Evolutionary conservation across 2,329 filamentous ascomycete genomes (phyloP).

Genomic region (Diaporthe ilicicola): DNA sequence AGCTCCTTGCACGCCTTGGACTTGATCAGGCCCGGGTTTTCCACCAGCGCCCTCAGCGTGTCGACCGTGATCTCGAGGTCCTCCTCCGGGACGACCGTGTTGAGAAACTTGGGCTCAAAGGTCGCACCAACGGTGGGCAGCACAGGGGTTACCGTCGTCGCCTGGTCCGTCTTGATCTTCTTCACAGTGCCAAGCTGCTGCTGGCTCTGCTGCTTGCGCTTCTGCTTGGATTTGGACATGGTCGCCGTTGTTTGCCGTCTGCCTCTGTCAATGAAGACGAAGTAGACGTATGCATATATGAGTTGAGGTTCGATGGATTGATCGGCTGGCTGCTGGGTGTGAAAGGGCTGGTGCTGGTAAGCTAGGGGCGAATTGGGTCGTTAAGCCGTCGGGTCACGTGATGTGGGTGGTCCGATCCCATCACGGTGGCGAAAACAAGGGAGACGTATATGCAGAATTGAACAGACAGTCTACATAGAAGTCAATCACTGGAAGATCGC

Average conservation of each 20-base stretch:
- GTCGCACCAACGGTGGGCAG: conserved; percentile 15
- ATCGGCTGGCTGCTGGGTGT: neutral
- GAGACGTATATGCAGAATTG: neutral
- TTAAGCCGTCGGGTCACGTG: neutral
- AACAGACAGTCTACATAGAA: neutral
- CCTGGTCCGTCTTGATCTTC: conserved; percentile 25
- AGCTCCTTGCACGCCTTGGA: conserved; percentile 73
- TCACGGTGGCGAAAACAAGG: neutral
- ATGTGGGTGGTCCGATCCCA: neutral
- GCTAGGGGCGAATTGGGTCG: neutral
- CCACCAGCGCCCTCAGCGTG: conserved; percentile 26
- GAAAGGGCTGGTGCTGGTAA: neutral
- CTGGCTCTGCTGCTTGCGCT: conserved; percentile 30
- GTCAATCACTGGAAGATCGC: neutral
- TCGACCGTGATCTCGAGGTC: conserved; percentile 34
- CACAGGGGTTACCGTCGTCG: neutral
- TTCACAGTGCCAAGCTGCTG: conserved; percentile 27
- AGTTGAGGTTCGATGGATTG: neutral
- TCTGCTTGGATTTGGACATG: conserved; percentile 32
- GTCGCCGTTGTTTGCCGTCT: neutral
- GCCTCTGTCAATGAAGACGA: neutral
- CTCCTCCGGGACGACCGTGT: conserved; percentile 31
- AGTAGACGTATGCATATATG: neutral
- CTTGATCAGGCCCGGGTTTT: conserved; percentile 71
- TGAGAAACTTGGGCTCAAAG: conserved; percentile 25